Evolutionary conservation across 495 filamentous ascomycete genomes (phyloP).

Genomic region (Filosporella fistucella): DNA sequence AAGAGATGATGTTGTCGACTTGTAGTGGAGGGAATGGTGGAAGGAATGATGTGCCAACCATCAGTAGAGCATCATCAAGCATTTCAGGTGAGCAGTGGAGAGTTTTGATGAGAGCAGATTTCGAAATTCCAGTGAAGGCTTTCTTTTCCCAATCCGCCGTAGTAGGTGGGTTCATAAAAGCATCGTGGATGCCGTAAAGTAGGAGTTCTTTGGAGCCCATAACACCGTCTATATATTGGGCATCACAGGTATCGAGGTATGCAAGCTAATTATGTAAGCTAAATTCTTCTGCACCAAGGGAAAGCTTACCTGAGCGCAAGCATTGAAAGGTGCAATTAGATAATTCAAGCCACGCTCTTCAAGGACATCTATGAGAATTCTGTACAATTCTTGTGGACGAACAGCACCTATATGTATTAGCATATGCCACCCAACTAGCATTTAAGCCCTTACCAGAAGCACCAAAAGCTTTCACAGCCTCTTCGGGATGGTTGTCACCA

Average conservation of each 20-base stretch:
- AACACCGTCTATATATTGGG: slow-evolving; percentile 67
- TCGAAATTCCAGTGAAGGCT: slow-evolving; percentile 67
- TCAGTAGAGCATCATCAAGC: slow-evolving; percentile 78
- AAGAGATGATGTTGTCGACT: slow-evolving; percentile 38
- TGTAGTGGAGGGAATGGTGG: slow-evolving; percentile 72
- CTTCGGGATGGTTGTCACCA: slow-evolving; percentile 68
- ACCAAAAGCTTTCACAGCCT: slow-evolving; percentile 79
- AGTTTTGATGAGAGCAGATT: slow-evolving; percentile 62
- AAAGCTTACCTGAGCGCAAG: slow-evolving; percentile 71
- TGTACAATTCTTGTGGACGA: slow-evolving; percentile 58
- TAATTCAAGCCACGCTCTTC: slow-evolving; percentile 66
- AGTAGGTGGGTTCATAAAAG: slow-evolving; percentile 13
- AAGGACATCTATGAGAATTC: slow-evolving; percentile 70
- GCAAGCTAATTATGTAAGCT: slow-evolving; percentile 54
- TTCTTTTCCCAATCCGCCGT: slow-evolving; percentile 54
- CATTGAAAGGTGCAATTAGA: slow-evolving; percentile 84
- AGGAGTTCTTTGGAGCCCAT: slow-evolving; percentile 85
- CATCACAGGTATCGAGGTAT: slow-evolving; percentile 68
- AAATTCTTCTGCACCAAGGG: not conserved
- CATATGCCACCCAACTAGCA: not conserved
- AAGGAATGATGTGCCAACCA: slow-evolving; percentile 79
- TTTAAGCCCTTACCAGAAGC: slow-evolving; percentile 55
- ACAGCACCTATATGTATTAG: slow-evolving; percentile 41
- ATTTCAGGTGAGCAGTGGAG: slow-evolving; percentile 64
- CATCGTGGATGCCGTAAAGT: slow-evolving; percentile 61